Evolutionary conservation across 2,329 filamentous ascomycete species (phyloP).

Genomic region (Dothidotthia symphoricarpi): DNA sequence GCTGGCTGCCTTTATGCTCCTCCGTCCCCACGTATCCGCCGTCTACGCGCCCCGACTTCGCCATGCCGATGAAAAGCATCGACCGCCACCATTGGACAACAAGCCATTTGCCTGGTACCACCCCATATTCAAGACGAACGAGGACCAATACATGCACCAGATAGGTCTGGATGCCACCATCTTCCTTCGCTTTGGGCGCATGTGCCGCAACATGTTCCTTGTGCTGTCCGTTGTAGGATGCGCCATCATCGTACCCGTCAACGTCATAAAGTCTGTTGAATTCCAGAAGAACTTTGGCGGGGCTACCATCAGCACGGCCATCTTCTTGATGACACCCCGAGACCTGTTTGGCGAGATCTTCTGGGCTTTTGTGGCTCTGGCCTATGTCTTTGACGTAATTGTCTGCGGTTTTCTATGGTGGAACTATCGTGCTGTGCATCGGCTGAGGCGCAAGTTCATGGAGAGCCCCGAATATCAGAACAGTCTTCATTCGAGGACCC

Average conservation of each 20-base stretch:
- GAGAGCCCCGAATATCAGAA: constrained; percentile 83
- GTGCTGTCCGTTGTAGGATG: constrained; percentile 70
- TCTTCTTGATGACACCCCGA: constrained; percentile 43
- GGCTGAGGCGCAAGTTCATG: constrained; percentile 75
- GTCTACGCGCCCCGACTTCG: constrained; percentile 95
- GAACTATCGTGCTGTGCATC: constrained; percentile 75
- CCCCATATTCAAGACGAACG: constrained; percentile 74
- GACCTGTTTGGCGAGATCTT: constrained; percentile 51
- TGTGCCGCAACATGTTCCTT: constrained; percentile 90
- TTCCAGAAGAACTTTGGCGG: constrained; percentile 12
- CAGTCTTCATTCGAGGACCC: constrained; percentile 71
- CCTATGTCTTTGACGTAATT: constrained; percentile 69
- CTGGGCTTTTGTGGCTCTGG: constrained; percentile 60
- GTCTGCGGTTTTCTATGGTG: constrained; percentile 82
- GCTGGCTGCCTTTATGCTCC: constrained; percentile 77
- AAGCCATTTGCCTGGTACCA: constrained; percentile 84
- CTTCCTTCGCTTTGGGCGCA: constrained; percentile 82
- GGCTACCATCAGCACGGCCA: constrained; percentile 7
- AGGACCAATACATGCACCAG: constrained; percentile 73
- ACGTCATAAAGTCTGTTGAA: constrained; percentile 49
- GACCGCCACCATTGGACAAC: constrained; percentile 81
- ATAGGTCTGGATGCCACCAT: constrained; percentile 89
- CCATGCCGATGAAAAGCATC: constrained; percentile 85
- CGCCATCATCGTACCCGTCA: constrained; percentile 76
- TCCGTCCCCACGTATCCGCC: constrained; percentile 86